Conservation (phyloP, 106 monocot species). For the Allium fistulosum region DNA sequence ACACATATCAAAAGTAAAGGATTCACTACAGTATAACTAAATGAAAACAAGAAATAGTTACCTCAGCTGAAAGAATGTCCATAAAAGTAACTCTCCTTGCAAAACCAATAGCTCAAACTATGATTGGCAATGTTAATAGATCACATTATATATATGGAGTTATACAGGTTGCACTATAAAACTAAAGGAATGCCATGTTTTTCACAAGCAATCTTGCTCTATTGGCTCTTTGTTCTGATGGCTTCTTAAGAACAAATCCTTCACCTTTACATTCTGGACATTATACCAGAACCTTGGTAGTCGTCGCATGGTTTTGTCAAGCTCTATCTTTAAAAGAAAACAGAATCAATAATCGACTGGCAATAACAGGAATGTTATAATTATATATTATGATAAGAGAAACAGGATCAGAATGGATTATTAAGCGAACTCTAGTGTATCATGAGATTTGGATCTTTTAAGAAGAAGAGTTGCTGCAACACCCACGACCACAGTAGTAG, state of each 20-base stretch:
- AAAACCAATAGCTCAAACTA: no score
- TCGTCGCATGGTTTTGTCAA: conserved; percentile 52
- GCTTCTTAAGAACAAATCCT: conserved; percentile 77
- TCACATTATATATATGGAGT: no score
- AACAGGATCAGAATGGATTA: no score
- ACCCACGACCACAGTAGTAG: conserved; percentile 56
- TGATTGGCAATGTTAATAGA: no score
- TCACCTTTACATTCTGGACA: conserved; percentile 84
- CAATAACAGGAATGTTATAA: no score
- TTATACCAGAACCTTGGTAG: conserved; percentile 77
- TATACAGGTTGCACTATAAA: no score
- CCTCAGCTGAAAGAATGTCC: no score
- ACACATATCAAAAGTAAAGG: no score
- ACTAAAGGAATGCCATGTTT: conserved; percentile 33
- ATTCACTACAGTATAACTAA: no score
- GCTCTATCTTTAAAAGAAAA: conserved; percentile 14
- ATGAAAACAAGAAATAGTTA: no score
- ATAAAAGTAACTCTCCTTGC: no score
- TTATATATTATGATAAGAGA: conserved; percentile 3
- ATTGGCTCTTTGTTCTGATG: conserved; percentile 62
- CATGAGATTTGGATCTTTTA: conserved; percentile 38
- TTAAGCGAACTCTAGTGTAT: conserved; percentile 11
- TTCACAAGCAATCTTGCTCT: conserved; percentile 75
- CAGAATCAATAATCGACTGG: no score
- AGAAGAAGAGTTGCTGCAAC: conserved; percentile 50